Percentiles rank a stretch among this genome's conserved stretches.
phyloP scores from a whole-genome alignment of 1,284 basidiomycete genomes.

The Moesziomyces globuligerus region DNA sequence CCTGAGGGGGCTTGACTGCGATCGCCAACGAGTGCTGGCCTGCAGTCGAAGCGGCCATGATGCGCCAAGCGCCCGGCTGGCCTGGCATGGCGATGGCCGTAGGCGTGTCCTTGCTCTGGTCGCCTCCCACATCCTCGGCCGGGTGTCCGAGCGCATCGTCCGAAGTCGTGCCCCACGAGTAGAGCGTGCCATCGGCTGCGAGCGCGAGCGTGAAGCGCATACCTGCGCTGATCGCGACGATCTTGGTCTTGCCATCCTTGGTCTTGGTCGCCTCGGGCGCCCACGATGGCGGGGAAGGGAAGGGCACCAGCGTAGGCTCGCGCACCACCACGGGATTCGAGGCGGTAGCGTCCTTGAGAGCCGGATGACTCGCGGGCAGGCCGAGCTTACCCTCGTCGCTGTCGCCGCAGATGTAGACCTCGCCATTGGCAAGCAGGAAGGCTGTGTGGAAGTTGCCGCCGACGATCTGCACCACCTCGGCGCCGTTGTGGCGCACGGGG shows the following conservation, averaged over 20 bases:
- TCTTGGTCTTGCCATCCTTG: conserved; percentile 72
- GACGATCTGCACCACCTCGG: conserved; percentile 71
- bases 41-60: conserved; percentile 69
- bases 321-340: conserved; percentile 48
- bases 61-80: conserved; percentile 68
- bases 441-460: conserved; percentile 88
- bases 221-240: conserved; percentile 80
- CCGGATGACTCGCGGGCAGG: conserved; percentile 42
- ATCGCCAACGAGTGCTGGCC: conserved; percentile 70
- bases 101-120: conserved; percentile 73
- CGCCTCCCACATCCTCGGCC: conserved; percentile 61
- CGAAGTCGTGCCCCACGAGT: conserved; percentile 85
- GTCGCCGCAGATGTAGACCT: conserved; percentile 73
- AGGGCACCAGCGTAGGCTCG: conserved; percentile 57
- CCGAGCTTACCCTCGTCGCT: conserved; percentile 62
- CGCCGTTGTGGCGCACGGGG: conserved; percentile 74
- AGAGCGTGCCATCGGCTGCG: conserved; percentile 79
- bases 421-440: conserved; percentile 83
- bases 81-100: conserved; percentile 73
- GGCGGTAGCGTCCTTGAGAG: conserved; percentile 30
- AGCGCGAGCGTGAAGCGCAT: conserved; percentile 85
- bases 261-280: conserved; percentile 53
- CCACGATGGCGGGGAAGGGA: conserved; percentile 68
- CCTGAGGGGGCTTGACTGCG: conserved; percentile 60
- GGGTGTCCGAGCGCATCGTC: conserved; percentile 70